Base-by-base conservation (phyloP, 345 rosid species). In the Passiflora organensis region DNA sequence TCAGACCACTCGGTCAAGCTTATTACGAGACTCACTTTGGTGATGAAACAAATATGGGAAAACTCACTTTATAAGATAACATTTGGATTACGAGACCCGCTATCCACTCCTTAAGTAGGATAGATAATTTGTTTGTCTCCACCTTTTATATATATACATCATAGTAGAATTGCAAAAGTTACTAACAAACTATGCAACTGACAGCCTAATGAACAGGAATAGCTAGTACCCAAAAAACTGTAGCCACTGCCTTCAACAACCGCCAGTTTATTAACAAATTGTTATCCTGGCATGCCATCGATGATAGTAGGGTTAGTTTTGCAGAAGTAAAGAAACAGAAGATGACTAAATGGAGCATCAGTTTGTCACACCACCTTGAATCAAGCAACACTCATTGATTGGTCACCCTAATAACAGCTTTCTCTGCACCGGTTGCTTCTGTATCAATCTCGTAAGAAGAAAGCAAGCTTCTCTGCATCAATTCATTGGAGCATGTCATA, bases 381-480 rank as follows among this genome's bases (percentile, higher is more conserved):
- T 72, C 68, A 80, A 19, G 76, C 70, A 34, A 72, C 72, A 43
- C 66, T 67, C 58, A 70, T 71, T 16, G 72, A 63, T 43, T 44
- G 53, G 36, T 70, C 70, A 28, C 66, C 66, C n/a, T n/a, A 11
- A 23, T 9, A 48, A 28, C 51, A 48, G 0, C 32, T 14, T 23
- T 48, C 51, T 48, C 51, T 48, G 34, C 51, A 48, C 34, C 8
- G 34, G 8, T 28, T 8, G 8, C 34, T 2, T 28, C 34, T 3
- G 34, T 39, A 38, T 82, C 75, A 10, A 76, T 80, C 55, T 85
- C 95, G 45, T 73, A 76, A 9, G 91, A 77, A 20, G 96, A 80
- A 6, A 91, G 95, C 70, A 85, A 77, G 76, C 52, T 83, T 73
- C 96, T 83, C 97, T 91, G 87, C 74, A 76, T 64, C 49, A 49